These are phyloP conservation scores for Plasmodium gallinaceum DNA, from an alignment of 169 alveolate genomes.

Conservation along the genomic window DNA sequence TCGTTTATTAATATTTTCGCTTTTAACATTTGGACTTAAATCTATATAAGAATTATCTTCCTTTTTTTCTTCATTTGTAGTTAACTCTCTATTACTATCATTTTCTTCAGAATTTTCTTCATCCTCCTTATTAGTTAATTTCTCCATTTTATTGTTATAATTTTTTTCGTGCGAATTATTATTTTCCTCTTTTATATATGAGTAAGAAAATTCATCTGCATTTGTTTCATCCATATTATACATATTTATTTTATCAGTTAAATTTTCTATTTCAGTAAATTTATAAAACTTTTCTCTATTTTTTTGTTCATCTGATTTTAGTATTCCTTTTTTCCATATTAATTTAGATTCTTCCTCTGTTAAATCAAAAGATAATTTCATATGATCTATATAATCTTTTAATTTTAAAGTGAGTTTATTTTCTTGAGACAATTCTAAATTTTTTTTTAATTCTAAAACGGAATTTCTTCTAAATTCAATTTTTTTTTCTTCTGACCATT, in stretches of 20 bases:
- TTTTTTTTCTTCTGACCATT: constrained; percentile 77
- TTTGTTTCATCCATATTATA: constrained; percentile 3
- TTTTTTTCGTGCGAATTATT: no score
- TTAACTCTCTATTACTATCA: neutral
- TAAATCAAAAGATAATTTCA: constrained; percentile 66
- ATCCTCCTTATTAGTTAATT: neutral
- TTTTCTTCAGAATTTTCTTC: neutral
- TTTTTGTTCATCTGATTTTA: constrained; percentile 58
- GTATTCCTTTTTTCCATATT: constrained; percentile 44
- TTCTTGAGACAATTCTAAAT: constrained; percentile 71
- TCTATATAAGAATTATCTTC: neutral
- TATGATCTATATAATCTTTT: constrained; percentile 58
- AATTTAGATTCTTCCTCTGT: constrained; percentile 67
- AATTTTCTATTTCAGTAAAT: constrained; percentile 51
- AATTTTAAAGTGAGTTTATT: constrained; percentile 46
- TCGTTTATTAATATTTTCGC: constrained; percentile 14
- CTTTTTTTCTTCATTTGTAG: neutral
- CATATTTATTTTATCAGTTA: constrained; percentile 51
- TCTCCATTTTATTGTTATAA: neutral
- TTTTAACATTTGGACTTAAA: neutral
- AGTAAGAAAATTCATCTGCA: constrained; percentile 1
- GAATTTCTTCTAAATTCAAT: constrained; percentile 70
- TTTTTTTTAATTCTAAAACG: constrained; percentile 43
- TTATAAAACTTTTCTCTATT: constrained; percentile 42
- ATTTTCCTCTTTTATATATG: neutral